phyloP scores from a whole-genome alignment of 2,329 filamentous ascomycete genomes.

The Myriosclerotinia scirpicola region DNA sequence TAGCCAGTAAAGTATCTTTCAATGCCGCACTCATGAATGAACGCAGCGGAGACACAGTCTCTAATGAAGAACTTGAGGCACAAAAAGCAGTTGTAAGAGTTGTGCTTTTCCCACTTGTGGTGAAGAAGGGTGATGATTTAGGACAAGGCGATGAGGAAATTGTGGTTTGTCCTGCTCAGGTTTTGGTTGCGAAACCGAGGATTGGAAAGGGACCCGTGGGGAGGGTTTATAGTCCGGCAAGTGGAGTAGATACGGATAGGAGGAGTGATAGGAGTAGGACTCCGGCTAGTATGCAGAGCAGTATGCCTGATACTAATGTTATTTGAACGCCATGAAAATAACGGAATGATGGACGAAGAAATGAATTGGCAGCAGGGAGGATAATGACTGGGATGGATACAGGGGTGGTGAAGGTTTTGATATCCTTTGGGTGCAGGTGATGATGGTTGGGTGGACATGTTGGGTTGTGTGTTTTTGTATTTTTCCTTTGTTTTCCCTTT shows the following conservation, averaged over 20 bases:
- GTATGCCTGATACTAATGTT: conserved; percentile 37
- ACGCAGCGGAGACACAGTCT: conserved; percentile 64
- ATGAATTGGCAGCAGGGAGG: not conserved
- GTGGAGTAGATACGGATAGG: conserved; percentile 25
- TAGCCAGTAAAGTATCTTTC: conserved; percentile 84
- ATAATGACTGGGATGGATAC: not conserved
- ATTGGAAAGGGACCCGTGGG: conserved; percentile 31
- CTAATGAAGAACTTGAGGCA: conserved; percentile 78
- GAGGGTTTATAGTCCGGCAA: conserved; percentile 31
- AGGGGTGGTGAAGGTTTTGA: conserved; percentile 3
- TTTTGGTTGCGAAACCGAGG: conserved; percentile 66
- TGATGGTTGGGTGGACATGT: conserved; percentile 1
- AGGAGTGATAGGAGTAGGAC: conserved; percentile 28
- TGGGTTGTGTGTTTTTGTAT: conserved; percentile 11
- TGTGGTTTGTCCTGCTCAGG: conserved; percentile 92
- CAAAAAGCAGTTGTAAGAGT: conserved; percentile 79
- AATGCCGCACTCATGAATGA: conserved; percentile 95
- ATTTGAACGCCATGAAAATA: conserved; percentile 28
- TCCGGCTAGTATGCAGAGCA: conserved; percentile 39
- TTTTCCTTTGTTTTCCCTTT: not conserved
- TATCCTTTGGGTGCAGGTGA: conserved; percentile 15
- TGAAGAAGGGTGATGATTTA: conserved; percentile 89
- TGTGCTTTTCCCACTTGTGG: conserved; percentile 92
- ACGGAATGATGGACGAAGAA: conserved; percentile 6
- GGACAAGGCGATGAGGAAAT: conserved; percentile 91